phyloP scores from a whole-genome alignment of 306 rosid species.

The Gastrolobium villosum region DNA sequence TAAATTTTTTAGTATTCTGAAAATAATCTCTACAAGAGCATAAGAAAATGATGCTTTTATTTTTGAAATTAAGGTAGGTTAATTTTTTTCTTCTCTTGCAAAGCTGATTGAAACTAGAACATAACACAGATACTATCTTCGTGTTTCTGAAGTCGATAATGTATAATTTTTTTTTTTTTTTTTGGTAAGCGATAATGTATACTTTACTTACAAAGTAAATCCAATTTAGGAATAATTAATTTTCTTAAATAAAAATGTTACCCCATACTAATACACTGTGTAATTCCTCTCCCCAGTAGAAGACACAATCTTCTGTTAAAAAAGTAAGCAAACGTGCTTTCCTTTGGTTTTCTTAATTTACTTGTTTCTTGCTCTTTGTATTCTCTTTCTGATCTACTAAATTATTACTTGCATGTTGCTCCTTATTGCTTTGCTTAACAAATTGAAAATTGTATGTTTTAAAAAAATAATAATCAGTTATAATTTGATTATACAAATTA shows the following conservation, averaged over 20 bases:
- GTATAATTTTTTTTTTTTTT: no score
- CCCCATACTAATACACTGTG: no score
- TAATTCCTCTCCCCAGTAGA: neutral
- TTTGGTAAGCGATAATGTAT: no score
- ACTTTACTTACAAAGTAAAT: no score
- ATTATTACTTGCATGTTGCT: neutral
- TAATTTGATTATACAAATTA: neutral
- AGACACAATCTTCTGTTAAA: neutral
- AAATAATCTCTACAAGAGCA: neutral
- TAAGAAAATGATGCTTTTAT: neutral
- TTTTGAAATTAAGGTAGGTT: no score
- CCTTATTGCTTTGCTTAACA: conserved; percentile 16
- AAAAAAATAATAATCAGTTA: neutral
- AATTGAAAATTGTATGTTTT: neutral
- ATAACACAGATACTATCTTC: neutral
- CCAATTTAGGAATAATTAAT: neutral
- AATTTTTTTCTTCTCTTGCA: neutral
- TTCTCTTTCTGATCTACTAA: conserved; percentile 4
- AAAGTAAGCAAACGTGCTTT: neutral
- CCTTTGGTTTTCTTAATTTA: neutral
- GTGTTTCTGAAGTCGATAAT: neutral
- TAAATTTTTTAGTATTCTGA: neutral
- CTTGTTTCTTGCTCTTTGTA: neutral
- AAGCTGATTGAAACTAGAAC: conserved; percentile 5
- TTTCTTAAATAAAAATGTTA: neutral